A percentile compares a stretch with the other conserved stretches of the same genome.
These are phyloP conservation scores for Emergomyces pasteurianus DNA, from an alignment of 2,329 filamentous ascomycete species.

Conservation along the genomic window DNA sequence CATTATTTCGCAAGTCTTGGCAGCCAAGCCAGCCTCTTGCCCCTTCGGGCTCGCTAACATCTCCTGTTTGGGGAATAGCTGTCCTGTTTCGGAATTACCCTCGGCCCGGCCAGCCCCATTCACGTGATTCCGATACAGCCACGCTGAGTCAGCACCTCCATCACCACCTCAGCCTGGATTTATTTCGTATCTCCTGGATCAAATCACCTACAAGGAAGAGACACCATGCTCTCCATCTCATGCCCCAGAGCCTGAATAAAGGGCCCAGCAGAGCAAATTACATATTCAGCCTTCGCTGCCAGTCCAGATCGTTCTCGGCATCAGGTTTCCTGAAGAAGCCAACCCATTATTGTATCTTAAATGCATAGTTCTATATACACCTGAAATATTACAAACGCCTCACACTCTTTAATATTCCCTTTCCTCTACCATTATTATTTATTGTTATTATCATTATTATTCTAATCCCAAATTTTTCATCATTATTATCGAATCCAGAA, in stretches of 20 bases:
- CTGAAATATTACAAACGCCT: not conserved
- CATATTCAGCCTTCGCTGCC: not conserved
- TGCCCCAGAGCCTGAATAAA: not conserved
- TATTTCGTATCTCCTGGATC: not conserved
- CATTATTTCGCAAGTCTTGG: not conserved
- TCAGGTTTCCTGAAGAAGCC: not conserved
- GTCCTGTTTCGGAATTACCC: not conserved
- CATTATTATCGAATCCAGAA: not conserved
- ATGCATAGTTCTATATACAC: not conserved
- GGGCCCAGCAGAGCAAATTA: not conserved
- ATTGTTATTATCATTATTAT: not conserved
- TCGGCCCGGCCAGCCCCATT: not conserved
- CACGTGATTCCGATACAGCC: not conserved
- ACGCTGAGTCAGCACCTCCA: not conserved
- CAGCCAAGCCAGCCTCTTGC: not conserved
- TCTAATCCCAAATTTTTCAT: not conserved
- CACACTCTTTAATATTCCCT: not conserved
- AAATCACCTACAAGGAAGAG: not conserved
- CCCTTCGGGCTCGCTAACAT: slow-evolving; percentile 25
- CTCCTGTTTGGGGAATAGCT: slow-evolving; percentile 20
- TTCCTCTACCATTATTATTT: not conserved
- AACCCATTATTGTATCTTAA: not conserved
- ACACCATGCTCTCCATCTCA: not conserved
- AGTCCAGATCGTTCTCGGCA: too few relatives aligned
- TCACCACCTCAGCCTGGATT: not conserved